Base-by-base conservation (phyloP, 768 basidiomycete genomes). In the Nevesoporus exiguus region DNA sequence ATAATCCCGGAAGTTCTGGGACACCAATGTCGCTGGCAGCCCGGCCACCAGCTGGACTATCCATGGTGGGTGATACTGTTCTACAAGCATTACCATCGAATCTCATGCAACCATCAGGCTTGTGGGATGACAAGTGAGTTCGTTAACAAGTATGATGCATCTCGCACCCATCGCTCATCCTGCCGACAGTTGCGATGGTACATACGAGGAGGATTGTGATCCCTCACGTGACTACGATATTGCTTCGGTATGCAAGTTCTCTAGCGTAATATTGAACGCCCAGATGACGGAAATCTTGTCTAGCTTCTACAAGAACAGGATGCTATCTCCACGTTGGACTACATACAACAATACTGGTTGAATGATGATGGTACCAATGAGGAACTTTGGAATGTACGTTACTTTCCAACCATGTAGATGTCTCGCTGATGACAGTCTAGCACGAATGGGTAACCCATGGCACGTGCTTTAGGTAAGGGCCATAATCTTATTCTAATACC, bases 401-500 rank as follows among this genome's bases (percentile, higher is more conserved):
- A 9, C 39, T 30, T 17, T 44, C 19, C 36, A 17, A 42, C 19
- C 13, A 3, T 30, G n/a, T 29, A 10, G 29, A 40, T 13, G 17
- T 27, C 47, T 48, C 10, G 8, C 46, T 65, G 14, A 59, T 56
- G n/a, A 36, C 22, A 39, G 25, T 49, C 5, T 50, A 84, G 81
- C 85, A 90, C 54, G 88, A 89, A 66, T 89, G 87, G 87, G 56
- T 70, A 10, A 80, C 75, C 13, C 88, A 89, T 61, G 88, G 88
- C 30, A 89, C 79, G 10, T 78, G 76, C 61, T 73, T 65, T 44
- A 71, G 68, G 68, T 67, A 51, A 43, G 25, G 47, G n/a, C 10
- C 7, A 14, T 19, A 3, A 25, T 40, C 40, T 45, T 14, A 5
- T 47, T 34, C 24, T 22, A 3, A 15, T 29, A 5, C 30, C 13